Conservation (phyloP, 192 early-diverging fungal genomes). For the Backusella tarrabulga region DNA sequence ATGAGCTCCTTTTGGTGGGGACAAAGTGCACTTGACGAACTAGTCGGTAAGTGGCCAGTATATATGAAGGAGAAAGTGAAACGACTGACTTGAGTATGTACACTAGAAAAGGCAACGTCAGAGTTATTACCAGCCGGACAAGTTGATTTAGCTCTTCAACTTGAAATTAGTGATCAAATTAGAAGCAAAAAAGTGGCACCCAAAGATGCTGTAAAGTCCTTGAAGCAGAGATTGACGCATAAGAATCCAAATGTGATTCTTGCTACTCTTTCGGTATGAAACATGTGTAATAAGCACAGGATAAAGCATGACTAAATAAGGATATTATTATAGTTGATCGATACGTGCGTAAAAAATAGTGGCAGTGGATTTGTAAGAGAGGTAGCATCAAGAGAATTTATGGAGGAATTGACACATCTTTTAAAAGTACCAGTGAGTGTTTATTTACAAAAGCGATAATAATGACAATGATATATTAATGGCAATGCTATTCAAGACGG, state of each 20-base stretch:
- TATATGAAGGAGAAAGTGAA: neutral
- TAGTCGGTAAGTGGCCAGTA: neutral
- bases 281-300: neutral
- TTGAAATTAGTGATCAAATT: conserved; percentile 94
- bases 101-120: conserved; percentile 75
- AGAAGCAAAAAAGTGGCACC: conserved; percentile 78
- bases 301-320: neutral
- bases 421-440: conserved; percentile 53
- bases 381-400: conserved; percentile 85
- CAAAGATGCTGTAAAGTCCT: conserved; percentile 69
- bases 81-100: neutral
- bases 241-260: conserved; percentile 95
- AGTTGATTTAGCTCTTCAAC: conserved; percentile 76
- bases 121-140: conserved; percentile 85
- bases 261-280: conserved; percentile 70
- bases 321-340: conserved; percentile 58
- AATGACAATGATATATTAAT: neutral
- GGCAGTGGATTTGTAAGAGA: conserved; percentile 84
- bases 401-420: conserved; percentile 75
- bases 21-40: conserved; percentile 6
- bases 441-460: neutral
- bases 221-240: conserved; percentile 79
- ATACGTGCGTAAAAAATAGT: conserved; percentile 94
- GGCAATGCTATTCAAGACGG: conserved; percentile 34
- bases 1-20: conserved; percentile 12